Percentiles rank a stretch among this genome's conserved stretches.
phyloP scores from a whole-genome alignment of 305 asterid species.

The Fraxinus greggii region DNA sequence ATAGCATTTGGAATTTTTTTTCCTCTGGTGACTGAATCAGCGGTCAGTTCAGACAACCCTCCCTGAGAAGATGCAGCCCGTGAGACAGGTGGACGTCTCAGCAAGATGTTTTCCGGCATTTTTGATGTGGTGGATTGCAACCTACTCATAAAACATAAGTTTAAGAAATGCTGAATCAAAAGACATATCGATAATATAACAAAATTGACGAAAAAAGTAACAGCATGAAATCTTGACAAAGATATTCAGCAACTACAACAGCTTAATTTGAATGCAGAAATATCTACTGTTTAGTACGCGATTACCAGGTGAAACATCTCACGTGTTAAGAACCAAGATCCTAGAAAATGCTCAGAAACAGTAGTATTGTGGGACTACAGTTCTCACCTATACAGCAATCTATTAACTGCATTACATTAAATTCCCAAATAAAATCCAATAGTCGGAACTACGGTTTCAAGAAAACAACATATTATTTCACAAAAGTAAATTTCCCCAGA shows the following conservation, averaged over 20 bases:
- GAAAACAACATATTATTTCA: background rate
- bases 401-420: background rate
- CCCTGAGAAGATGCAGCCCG: slow-evolving; percentile 68
- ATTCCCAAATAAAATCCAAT: background rate
- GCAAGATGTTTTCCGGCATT: slow-evolving; percentile 66
- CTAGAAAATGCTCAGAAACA: background rate
- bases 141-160: slow-evolving; percentile 35
- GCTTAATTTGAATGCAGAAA: background rate
- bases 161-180: background rate
- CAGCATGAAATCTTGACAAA: background rate
- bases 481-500: background rate
- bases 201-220: background rate
- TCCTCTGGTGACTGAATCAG: slow-evolving; percentile 46
- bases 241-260: background rate
- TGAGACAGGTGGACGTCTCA: slow-evolving; percentile 78
- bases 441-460: background rate
- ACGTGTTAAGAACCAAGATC: background rate
- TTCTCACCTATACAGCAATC: background rate
- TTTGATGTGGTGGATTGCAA: slow-evolving; percentile 36
- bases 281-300: background rate
- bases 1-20: slow-evolving; percentile 37
- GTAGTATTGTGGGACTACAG: background rate
- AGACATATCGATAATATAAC: background rate
- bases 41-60: slow-evolving; percentile 50
- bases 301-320: background rate